These are phyloP conservation scores for Hericium erinaceus DNA, from an alignment of 768 basidiomycete species.

Conservation along the genomic window DNA sequence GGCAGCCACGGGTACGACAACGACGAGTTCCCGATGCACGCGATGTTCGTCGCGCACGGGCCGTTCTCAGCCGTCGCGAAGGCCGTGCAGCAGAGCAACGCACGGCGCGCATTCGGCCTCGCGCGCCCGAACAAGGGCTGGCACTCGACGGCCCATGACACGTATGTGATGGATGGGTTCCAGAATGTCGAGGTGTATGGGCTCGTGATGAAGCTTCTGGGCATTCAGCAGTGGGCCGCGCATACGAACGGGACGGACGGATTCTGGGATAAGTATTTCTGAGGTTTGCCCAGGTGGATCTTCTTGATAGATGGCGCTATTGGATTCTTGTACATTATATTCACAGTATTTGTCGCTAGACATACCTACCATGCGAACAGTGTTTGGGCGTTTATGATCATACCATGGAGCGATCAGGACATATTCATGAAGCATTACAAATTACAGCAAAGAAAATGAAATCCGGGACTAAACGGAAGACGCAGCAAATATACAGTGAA, in stretches of 20 bases:
- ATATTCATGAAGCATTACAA: background rate
- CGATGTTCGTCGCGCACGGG: constrained; percentile 87
- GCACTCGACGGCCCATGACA: constrained; percentile 56
- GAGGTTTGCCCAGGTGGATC: background rate
- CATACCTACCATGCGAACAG: too few species aligned
- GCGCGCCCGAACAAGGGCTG: constrained; percentile 38
- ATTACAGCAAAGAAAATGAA: background rate
- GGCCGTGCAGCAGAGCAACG: constrained; percentile 31
- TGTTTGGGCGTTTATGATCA: too few species aligned
- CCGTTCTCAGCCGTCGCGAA: constrained; percentile 73
- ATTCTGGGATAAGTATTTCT: constrained; percentile 81
- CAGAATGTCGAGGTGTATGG: constrained; percentile 81
- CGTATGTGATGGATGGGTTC: constrained; percentile 77
- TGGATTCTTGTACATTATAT: background rate
- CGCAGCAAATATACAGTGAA: too few species aligned
- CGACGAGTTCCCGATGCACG: constrained; percentile 65
- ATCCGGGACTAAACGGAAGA: background rate
- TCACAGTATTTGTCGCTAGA: background rate
- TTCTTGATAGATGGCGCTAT: background rate
- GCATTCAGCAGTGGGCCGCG: constrained; percentile 46
- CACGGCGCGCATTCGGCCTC: constrained; percentile 17
- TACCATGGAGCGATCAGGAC: too few species aligned
- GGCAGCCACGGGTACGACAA: constrained; percentile 94
- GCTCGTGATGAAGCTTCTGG: constrained; percentile 68
- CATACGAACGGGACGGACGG: constrained; percentile 67